These are phyloP conservation scores for Intubia oerlemansii DNA, from an alignment of 2,329 filamentous ascomycete genomes.

Conservation along the genomic window DNA sequence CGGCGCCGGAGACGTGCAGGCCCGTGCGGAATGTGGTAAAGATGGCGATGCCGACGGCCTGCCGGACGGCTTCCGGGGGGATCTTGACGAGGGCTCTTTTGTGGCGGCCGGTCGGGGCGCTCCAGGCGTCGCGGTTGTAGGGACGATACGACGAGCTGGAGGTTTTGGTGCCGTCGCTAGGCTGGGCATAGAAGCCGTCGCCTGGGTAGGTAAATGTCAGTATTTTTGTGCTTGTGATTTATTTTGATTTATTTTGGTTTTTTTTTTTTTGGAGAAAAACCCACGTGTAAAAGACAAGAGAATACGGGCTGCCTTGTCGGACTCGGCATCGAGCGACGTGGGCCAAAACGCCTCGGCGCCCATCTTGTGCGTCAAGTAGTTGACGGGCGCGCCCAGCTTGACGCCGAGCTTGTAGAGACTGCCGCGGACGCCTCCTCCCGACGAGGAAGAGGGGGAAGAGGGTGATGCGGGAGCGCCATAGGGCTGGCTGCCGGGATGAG, in stretches of 20 bases:
- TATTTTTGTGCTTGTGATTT: too few species aligned
- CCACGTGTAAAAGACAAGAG: conserved; percentile 57
- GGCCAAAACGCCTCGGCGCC: conserved; percentile 57
- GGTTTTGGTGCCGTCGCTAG: too few species aligned
- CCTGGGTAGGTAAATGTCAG: too few species aligned
- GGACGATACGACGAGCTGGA: too few species aligned
- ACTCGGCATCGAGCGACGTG: conserved; percentile 51
- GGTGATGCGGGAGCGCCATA: too few species aligned
- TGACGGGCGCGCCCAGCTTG: conserved; percentile 36
- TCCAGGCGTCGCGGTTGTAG: too few species aligned
- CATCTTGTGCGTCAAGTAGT: conserved; percentile 46
- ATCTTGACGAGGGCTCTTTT: conserved; percentile 17
- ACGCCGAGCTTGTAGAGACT: conserved; percentile 10
- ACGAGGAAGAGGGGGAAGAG: too few species aligned
- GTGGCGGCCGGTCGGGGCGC: too few species aligned
- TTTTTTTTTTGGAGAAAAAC: too few species aligned
- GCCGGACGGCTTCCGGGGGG: conserved; percentile 23
- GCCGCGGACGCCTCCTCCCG: conserved; percentile 8
- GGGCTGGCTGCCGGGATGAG: too few species aligned
- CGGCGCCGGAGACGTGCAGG: conserved; percentile 31
- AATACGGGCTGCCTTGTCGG: conserved; percentile 57
- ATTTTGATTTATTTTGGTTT: too few species aligned
- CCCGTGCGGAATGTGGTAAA: conserved; percentile 45
- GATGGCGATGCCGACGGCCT: conserved; percentile 45
- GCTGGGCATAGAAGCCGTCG: conserved; percentile 16